Base-by-base conservation (phyloP, 2,329 filamentous ascomycete genomes). In the Boeremia exigua region DNA sequence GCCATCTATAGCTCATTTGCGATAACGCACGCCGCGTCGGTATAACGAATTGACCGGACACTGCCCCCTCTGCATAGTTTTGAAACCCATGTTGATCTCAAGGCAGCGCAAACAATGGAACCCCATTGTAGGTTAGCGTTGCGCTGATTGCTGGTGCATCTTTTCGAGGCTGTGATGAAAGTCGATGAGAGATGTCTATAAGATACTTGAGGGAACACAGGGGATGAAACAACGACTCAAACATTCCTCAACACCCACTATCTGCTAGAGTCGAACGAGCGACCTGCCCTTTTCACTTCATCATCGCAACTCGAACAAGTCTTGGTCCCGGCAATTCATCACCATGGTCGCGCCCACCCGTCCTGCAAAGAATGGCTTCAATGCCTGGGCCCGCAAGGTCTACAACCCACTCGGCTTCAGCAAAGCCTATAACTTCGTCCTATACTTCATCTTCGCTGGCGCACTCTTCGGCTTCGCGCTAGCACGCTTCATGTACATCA, bases 381-480 rank as follows among this genome's bases (percentile, higher is more conserved):
- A 59, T 14, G 44, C 53, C 33, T 51, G 56, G 32, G 56, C 59
- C 3, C 52, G 59, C 9, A 59, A 50, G 9, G 48, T 70, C 19
- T 63, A 67, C 42, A 77, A 73, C 38, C 72, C 78, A 2, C 54
- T 86, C 25, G 85, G 85, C 44, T 88, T 88, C 73, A 69, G 73
- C 2, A 83, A 82, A 63, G 77, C 76, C 32, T 86, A 86, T 76
- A 87, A 85, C 68, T 85, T 87, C 60, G 60, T 75, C 33, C 75
- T 87, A 2, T 87, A 80, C 29, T 47, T 66, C 34, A 54, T 63
- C 27, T 66, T 67, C 33, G 61, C 52, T 7, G 65, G 65, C 14
- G 61, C 61, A 23, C 37, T 67, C 8, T n/a, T 55, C 14, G 63
- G 63, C 15, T 67, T 87, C 65, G 65, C 72, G 4, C 74, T 86